These are phyloP conservation scores for Syzygium aromaticum DNA, from an alignment of 345 rosid genomes.

Conservation along the genomic window DNA sequence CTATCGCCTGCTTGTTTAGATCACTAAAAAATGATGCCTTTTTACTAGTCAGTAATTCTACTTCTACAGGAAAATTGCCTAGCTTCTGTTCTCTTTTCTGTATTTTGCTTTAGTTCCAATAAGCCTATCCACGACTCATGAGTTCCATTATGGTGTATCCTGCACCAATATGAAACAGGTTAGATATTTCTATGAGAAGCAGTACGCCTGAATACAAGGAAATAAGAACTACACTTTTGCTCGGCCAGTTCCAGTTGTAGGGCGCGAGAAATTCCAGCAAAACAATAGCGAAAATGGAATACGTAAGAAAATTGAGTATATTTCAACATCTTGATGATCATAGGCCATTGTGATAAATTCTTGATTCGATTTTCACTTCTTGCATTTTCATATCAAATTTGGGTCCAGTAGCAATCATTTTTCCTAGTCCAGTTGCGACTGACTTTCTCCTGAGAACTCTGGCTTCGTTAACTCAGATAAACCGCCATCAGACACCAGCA, in stretches of 20 bases:
- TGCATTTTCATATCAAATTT: neutral
- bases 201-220: neutral
- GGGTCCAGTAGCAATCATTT: neutral
- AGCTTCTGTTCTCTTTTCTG: neutral
- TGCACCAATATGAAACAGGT: neutral
- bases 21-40: neutral
- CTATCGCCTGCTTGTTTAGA: neutral
- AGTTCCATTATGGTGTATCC: neutral
- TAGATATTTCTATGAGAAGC: neutral
- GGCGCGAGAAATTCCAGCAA: too few species aligned
- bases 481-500: neutral
- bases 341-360: neutral
- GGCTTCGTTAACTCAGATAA: neutral
- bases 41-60: neutral
- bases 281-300: neutral
- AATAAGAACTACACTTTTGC: neutral
- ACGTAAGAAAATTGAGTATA: neutral
- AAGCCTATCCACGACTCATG: neutral
- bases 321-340: neutral
- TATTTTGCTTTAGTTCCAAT: neutral
- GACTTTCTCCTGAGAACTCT: neutral
- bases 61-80: neutral
- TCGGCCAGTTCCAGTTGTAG: neutral
- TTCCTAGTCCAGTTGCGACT: neutral
- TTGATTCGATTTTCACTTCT: neutral